These are phyloP conservation scores for Trichosporon ovoides DNA, from an alignment of 1,284 basidiomycete genomes.

Conservation along the genomic window DNA sequence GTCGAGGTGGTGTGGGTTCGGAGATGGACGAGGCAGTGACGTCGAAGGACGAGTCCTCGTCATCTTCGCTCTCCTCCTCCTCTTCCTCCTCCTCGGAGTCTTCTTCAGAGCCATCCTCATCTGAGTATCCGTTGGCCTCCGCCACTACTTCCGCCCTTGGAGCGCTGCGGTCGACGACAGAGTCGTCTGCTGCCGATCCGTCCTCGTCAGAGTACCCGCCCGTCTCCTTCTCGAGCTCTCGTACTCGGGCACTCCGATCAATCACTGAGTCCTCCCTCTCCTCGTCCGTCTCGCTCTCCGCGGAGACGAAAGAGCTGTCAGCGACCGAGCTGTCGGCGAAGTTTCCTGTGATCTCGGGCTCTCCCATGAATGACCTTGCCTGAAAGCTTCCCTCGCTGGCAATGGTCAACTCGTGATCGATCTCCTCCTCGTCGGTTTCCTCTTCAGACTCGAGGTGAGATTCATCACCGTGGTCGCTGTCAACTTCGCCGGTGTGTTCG, in stretches of 20 bases:
- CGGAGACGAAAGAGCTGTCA: not conserved
- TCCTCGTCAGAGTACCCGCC: not conserved
- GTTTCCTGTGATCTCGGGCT: not conserved
- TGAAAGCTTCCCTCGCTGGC: slow-evolving; percentile 8
- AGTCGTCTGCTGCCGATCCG: slow-evolving; percentile 1
- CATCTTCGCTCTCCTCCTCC: slow-evolving; percentile 39
- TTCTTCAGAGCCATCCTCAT: slow-evolving; percentile 22
- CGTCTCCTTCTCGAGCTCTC: no score
- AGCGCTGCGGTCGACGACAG: slow-evolving; percentile 9
- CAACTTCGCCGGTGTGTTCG: slow-evolving; percentile 8
- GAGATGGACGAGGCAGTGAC: slow-evolving; percentile 15
- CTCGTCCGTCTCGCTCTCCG: slow-evolving; percentile 25
- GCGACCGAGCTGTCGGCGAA: not conserved
- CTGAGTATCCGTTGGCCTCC: slow-evolving; percentile 23
- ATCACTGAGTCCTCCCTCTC: slow-evolving; percentile 18
- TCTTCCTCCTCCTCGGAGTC: slow-evolving; percentile 33
- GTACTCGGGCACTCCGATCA: no score
- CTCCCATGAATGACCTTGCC: not conserved
- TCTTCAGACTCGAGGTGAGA: slow-evolving; percentile 17
- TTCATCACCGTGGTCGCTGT: slow-evolving; percentile 14
- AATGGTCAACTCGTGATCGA: not conserved
- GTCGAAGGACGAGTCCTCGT: slow-evolving; percentile 32
- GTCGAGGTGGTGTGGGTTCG: slow-evolving; percentile 26
- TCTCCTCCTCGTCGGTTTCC: slow-evolving; percentile 17
- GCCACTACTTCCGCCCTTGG: slow-evolving; percentile 14